A percentile compares a stretch with the other conserved stretches of the same genome.
These are phyloP conservation scores for Tetradesmus lagerheimii DNA, from an alignment of 139 green algal genomes.

Conservation along the genomic window DNA sequence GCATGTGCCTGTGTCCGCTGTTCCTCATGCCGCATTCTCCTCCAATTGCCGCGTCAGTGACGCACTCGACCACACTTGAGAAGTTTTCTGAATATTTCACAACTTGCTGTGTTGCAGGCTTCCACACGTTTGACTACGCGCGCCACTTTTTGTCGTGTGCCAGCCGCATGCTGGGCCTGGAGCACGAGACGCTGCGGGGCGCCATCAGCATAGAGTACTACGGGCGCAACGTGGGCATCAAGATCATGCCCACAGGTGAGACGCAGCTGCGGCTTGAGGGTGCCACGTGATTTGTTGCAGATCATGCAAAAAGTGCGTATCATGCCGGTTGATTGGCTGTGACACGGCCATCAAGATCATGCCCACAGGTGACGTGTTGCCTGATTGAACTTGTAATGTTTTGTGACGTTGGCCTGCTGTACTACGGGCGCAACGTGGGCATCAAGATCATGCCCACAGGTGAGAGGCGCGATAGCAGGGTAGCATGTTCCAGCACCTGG, in stretches of 20 bases:
- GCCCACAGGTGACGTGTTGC: constrained; percentile 93
- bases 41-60: too few relatives aligned
- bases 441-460: too few relatives aligned
- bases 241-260: constrained; percentile 96
- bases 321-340: not conserved
- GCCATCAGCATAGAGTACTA: constrained; percentile 98
- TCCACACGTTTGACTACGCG: constrained; percentile 99
- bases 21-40: too few relatives aligned
- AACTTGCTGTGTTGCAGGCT: constrained; percentile 65
- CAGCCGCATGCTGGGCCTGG: constrained; percentile 95
- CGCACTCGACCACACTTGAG: too few relatives aligned
- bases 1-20: too few relatives aligned
- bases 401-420: too few relatives aligned
- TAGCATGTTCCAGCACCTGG: too few relatives aligned
- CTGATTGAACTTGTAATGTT: too few relatives aligned
- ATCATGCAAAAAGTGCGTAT: not conserved
- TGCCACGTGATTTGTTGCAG: not conserved
- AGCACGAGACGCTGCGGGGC: constrained; percentile 91
- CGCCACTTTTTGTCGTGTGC: constrained; percentile 98
- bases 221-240: constrained; percentile 93
- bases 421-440: too few relatives aligned
- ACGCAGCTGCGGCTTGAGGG: not conserved
- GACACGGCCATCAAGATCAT: constrained; percentile 97
- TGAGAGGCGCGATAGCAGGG: too few relatives aligned
- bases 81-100: too few relatives aligned